A percentile compares a stretch with the other conserved stretches of the same genome.
Conservation (phyloP, 2,329 filamentous ascomycete genomes). For the Lecanoromycetidae sp. region DNA sequence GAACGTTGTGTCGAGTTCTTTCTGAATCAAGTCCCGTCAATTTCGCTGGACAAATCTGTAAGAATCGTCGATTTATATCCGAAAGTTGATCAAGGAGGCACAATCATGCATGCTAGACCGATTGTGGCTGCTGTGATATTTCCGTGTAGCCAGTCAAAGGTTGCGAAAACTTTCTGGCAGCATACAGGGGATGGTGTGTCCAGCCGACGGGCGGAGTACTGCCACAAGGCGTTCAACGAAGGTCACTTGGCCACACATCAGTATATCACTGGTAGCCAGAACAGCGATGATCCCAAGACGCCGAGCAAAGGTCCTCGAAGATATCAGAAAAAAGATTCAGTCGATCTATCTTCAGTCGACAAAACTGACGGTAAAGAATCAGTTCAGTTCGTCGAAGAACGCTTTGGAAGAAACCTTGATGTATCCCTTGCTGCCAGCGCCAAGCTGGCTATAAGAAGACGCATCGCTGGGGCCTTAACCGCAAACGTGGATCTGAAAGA, state of each 20-base stretch:
- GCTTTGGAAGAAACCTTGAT: constrained; percentile 84
- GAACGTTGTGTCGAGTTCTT: constrained; percentile 65
- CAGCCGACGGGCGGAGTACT: constrained; percentile 84
- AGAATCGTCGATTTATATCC: constrained; percentile 52
- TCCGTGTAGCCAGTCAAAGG: constrained; percentile 50
- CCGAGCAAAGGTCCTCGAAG: constrained; percentile 61
- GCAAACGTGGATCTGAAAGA: constrained; percentile 56
- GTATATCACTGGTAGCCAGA: constrained; percentile 18
- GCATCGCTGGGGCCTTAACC: constrained; percentile 77
- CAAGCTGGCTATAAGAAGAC: constrained; percentile 69
- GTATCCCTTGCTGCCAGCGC: constrained; percentile 67
- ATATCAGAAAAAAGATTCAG: constrained; percentile 50
- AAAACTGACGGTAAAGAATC: constrained; percentile 48
- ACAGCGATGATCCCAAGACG: constrained; percentile 30
- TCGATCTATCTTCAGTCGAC: constrained; percentile 4
- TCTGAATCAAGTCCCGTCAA: constrained; percentile 42
- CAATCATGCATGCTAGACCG: constrained; percentile 28
- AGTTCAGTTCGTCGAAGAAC: constrained; percentile 75
- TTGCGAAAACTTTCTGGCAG: constrained; percentile 95
- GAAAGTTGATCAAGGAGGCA: constrained; percentile 40
- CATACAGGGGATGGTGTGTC: constrained; percentile 89
- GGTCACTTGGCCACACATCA: constrained; percentile 44
- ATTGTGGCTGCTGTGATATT: constrained; percentile 62
- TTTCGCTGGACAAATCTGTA: constrained; percentile 36
- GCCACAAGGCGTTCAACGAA: constrained; percentile 60